Base-by-base conservation (phyloP, 176 grass and related monocot species). In the Carex scoparia region DNA sequence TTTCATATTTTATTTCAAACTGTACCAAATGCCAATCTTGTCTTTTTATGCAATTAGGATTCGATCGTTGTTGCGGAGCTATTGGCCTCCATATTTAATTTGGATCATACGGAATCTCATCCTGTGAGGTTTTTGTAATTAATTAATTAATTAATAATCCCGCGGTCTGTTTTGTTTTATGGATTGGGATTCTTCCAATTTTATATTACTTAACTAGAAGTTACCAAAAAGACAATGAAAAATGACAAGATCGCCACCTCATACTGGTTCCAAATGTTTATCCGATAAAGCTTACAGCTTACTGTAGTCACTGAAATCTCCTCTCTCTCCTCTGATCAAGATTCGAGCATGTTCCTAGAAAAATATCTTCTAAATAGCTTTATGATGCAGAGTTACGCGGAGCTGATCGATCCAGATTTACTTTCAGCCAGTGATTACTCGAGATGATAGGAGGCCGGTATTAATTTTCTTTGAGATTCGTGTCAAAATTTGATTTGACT, bases 231-330 rank as follows among this genome's bases (percentile, higher is more conserved):
- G 44, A 53, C 42, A 18, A 51, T 75, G 71, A 13, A 53, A 75
- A 75, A 75, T 28, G 44, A 49, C 71, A 75, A 74, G 70, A 75
- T 75, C 53, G 71, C n/a, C 71, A 75, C 71, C 44, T 28, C 42
- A 73, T 75, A 14, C 42, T 53, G 9, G 18, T 75, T 13, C 71
- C 71, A 53, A 30, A 75, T 75, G 10, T 74, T 8, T 71, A 70
- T 70, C 8, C 1, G 14, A 38, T 69, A 18, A 16, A 7, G 69
- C 16, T 72, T n/a, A 72, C 7, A 18, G 3, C 14, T 1, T 44
- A 4, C 0, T 32, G 10, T 16, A 44, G 12, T 44, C 37, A 28
- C 70, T 51, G 7, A 76, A 76, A 76, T 76, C 46, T 76, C 31
- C 46, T 76, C 31, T 48, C 46, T 76, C 71, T 54, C 58, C 44